Evolutionary conservation across 495 filamentous ascomycete species (phyloP).

Genomic region (Chaetomium tenue): DNA sequence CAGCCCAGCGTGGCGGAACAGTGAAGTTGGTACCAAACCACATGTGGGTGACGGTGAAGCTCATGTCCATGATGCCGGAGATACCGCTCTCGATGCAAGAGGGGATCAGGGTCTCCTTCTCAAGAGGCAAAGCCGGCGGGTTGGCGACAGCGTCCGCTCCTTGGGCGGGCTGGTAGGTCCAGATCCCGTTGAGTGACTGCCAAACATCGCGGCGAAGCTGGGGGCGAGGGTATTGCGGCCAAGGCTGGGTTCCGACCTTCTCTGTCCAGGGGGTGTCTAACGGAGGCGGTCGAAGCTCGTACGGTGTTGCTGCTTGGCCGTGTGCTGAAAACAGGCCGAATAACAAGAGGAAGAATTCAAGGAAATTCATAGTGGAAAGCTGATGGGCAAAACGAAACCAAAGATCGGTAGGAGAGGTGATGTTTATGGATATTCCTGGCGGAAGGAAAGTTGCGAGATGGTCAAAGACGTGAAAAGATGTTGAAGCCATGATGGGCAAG

Average conservation of each 20-base stretch:
- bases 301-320: conserved; percentile 21
- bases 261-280: conserved; percentile 63
- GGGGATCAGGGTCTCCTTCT: conserved; percentile 56
- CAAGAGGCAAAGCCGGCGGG: conserved; percentile 46
- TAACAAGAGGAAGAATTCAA: not conserved
- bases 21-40: conserved; percentile 61
- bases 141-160: conserved; percentile 40
- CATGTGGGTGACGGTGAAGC: conserved; percentile 47
- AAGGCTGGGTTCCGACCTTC: conserved; percentile 59
- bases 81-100: conserved; percentile 60
- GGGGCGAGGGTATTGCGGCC: conserved; percentile 67
- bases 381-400: not conserved
- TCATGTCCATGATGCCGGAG: conserved; percentile 52
- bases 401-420: not conserved
- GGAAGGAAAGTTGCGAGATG: not conserved
- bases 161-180: conserved; percentile 57
- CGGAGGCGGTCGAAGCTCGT: conserved; percentile 39
- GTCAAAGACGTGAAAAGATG: too few relatives aligned
- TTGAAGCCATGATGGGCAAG: too few relatives aligned
- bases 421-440: not conserved
- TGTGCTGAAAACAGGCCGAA: not conserved
- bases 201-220: conserved; percentile 57
- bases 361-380: not conserved
- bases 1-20: conserved; percentile 49
- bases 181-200: conserved; percentile 65